Base-by-base conservation (phyloP, 1,284 basidiomycete genomes). In the Ganoderma resinaceum region DNA sequence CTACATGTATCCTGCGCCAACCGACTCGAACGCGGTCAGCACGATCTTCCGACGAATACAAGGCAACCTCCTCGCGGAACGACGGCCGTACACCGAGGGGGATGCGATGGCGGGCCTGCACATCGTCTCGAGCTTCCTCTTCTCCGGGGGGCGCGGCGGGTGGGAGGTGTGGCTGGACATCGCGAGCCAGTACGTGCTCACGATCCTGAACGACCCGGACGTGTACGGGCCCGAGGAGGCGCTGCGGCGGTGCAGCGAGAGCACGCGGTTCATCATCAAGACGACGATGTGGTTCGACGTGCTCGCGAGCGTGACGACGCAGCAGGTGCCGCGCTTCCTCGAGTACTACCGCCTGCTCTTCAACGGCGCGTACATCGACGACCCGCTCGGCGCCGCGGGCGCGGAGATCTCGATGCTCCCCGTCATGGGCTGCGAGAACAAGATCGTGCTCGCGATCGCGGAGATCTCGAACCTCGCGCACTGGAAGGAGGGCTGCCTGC, bases 251-350 rank as follows among this genome's bases (percentile, higher is more conserved):
- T 88, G 87, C 73, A 73, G 75, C 26, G 82, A 84, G 72, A 83
- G 81, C 77, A 84, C 81, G 76, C 86, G 81, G 42, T 94, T 93
- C 78, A 89, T 95, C 73, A 85, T 94, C 78, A 92, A 92, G 78
- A 91, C 92, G 31, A 88, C 92, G 49, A 89, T 95, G 70, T 95
- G 93, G 93, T 94, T 93, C 75, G 93, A 95, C 78, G 92, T 95
- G 49, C 83, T 95, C 53, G 91, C 91, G 7, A 88, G 90, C 0
- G 86, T 93, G 53, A 93, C 92, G 8, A 88, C 87, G 31, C 82
- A 86, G 71, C 76, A 84, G 70, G 75, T 81, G 2, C 92, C 93
- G 9, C 79, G 82, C 49, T 89, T 94, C 76, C 78, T 91, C 33
- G 61, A 77, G 0, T 82, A 85, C 40, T 91, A 93, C 75, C 82